Evolutionary conservation across 2,329 filamentous ascomycete genomes (phyloP).

Genomic region (Aspergillus pseudoglaucus): DNA sequence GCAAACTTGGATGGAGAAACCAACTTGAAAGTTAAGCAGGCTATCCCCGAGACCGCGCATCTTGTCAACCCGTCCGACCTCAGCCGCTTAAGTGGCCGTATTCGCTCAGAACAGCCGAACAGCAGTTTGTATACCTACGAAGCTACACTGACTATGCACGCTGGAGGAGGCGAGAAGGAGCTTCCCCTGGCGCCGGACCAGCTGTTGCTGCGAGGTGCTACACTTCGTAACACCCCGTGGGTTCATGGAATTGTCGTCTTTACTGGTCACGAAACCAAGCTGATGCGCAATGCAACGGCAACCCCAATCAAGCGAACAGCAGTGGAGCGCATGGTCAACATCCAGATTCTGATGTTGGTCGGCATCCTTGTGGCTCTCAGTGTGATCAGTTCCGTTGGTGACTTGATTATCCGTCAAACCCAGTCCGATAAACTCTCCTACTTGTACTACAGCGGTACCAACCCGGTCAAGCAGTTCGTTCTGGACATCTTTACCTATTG

Average conservation of each 20-base stretch:
- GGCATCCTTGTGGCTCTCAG: conserved; percentile 77
- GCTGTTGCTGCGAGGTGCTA: conserved; percentile 84
- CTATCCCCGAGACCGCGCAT: conserved; percentile 80
- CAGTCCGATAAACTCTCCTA: conserved; percentile 61
- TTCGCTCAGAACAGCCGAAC: conserved; percentile 95
- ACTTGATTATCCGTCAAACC: conserved; percentile 70
- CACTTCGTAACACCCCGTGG: conserved; percentile 93
- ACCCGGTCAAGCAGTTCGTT: conserved; percentile 74
- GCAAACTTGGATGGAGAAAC: conserved; percentile 97
- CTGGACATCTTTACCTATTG: conserved; percentile 96
- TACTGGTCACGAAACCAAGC: conserved; percentile 94
- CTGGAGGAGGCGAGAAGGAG: conserved; percentile 88
- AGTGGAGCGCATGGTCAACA: conserved; percentile 89
- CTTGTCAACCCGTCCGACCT: conserved; percentile 83
- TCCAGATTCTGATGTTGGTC: conserved; percentile 84
- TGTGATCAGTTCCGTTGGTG: conserved; percentile 83
- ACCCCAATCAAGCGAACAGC: conserved; percentile 96
- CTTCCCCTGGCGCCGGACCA: conserved; percentile 86
- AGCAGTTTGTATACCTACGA: conserved; percentile 98
- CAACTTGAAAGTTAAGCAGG: conserved; percentile 98
- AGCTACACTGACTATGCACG: conserved; percentile 84
- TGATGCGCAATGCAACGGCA: conserved; percentile 97
- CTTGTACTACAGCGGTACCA: conserved; percentile 59
- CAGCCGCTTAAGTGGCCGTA: conserved; percentile 73
- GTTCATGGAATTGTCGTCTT: conserved; percentile 95